A percentile compares a stretch with the other conserved stretches of the same genome.
Conservation (phyloP, 108 stramenopile genomes). For the Nitzschia sp. region DNA sequence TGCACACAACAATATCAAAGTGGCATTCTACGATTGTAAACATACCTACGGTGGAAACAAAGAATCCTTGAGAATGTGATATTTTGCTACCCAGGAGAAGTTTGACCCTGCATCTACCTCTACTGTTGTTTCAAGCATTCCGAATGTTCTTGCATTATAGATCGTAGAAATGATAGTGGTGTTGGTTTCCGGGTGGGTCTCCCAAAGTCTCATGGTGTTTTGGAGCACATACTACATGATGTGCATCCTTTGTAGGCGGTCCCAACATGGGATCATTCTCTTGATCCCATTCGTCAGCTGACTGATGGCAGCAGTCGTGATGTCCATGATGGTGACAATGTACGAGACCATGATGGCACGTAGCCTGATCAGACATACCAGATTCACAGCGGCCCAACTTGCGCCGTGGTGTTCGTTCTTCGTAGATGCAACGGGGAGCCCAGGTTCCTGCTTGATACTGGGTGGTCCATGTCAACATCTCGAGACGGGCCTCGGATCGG, state of each 20-base stretch:
- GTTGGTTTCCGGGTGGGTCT: too few relatives aligned
- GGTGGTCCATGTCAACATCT: conserved; percentile 10
- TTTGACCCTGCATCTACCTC: too few relatives aligned
- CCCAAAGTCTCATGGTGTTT: too few relatives aligned
- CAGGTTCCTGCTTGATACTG: conserved; percentile 19
- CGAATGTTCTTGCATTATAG: too few relatives aligned
- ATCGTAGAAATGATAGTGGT: too few relatives aligned
- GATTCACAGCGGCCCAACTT: conserved; percentile 5
- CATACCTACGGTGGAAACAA: too few relatives aligned
- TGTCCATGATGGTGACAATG: conserved; percentile 17
- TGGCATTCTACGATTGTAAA: neutral
- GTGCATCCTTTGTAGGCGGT: too few relatives aligned
- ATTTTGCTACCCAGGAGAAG: too few relatives aligned
- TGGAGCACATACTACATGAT: too few relatives aligned
- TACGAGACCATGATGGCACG: conserved; percentile 12
- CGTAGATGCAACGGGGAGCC: conserved; percentile 19
- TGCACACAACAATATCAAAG: neutral
- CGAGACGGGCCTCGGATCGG: conserved; percentile 1
- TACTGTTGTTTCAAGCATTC: too few relatives aligned
- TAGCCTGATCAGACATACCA: conserved; percentile 17
- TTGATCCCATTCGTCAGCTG: neutral
- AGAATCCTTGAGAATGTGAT: too few relatives aligned
- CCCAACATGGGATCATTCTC: too few relatives aligned
- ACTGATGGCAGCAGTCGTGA: conserved; percentile 12
- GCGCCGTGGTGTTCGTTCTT: neutral